Conservation (phyloP, 78 protist genomes). For the Tieghemostelium lacteum region DNA sequence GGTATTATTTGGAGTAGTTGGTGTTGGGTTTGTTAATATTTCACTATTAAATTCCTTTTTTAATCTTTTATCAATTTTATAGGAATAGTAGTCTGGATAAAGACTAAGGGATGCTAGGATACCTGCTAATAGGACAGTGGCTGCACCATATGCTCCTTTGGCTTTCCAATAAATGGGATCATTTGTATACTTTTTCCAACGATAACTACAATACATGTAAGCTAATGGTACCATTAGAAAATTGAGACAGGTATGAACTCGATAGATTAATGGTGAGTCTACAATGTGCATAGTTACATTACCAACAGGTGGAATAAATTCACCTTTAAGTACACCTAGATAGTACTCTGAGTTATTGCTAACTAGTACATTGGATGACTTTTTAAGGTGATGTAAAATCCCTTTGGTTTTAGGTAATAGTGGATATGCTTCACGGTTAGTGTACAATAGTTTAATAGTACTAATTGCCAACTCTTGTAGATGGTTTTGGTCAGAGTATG, state of each 20-base stretch:
- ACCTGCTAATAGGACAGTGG: conserved; percentile 30
- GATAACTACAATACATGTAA: conserved; percentile 38
- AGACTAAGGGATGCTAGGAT: conserved; percentile 24
- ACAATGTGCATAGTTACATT: not conserved
- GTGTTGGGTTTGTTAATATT: not conserved
- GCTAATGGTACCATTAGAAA: conserved; percentile 33
- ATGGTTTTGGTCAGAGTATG: conserved; percentile 20
- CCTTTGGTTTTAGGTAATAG: conserved; percentile 26
- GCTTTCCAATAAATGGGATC: conserved; percentile 49
- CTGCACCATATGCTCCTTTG: conserved; percentile 30
- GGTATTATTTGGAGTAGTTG: not conserved
- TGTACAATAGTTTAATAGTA: conserved; percentile 37
- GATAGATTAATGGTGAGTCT: not conserved
- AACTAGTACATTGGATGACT: conserved; percentile 33
- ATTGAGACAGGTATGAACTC: conserved; percentile 16
- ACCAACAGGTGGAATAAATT: conserved; percentile 64
- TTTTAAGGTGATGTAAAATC: conserved; percentile 16
- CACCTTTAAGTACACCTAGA: conserved; percentile 43
- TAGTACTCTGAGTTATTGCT: conserved; percentile 46
- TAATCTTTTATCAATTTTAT: conserved; percentile 28
- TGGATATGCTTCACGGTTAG: conserved; percentile 59
- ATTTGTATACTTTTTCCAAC: conserved; percentile 54
- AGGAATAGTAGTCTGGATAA: conserved; percentile 36
- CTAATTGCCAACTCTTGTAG: conserved; percentile 27
- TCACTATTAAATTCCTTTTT: conserved; percentile 8